Base-by-base conservation (phyloP, 352 stramenopile species). In the Discostella stelligera region DNA sequence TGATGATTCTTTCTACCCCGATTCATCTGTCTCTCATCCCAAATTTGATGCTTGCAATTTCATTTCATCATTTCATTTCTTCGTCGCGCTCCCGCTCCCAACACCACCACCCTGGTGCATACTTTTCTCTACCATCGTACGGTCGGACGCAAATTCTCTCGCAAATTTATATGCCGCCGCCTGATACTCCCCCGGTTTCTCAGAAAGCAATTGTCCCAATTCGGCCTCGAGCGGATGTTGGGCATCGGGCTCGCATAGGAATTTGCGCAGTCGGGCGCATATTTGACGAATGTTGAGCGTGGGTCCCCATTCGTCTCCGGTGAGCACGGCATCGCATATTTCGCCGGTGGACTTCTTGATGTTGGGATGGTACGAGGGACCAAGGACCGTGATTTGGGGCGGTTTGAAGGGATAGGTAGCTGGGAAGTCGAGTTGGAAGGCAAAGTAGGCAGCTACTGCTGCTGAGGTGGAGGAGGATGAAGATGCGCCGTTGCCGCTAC, bases 221-320 rank as follows among this genome's bases (percentile, higher is more conserved):
- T 97, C 94, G 3, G 95, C 92, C 82, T 99, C 97, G 49, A 99
- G 83, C 21, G 96, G 96, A 91, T 98, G 98, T 91, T 99, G 95
- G 3, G 83, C 60, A 78, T 98, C 91, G 0, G 96, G 96, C 73
- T 98, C 90, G 82, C 95, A 90, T 56, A 99, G 81, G 79, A 99
- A 97, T 82, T 97, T 94, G 80, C 97, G 96, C 77, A 98, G 93
- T 16, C 94, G 93, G 32, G 90, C 93, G 23, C 98, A 89, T 68
- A 95, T 97, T 64, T 94, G 88, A 23, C 87, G 76, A 0, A 89
- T 77, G 75, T 98, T 98, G 41, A 98, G 85, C 55, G 96, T 98
- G 46, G 96, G 96, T 10, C 94, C 95, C 96, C 96, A 99, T 80
- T 96, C 97, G 82, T 97, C 70, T 18, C 85, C 79, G 39, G 97